A percentile compares a stretch with the other conserved stretches of the same genome.
These are phyloP conservation scores for Fusarium sp. DNA, from an alignment of 2,329 filamentous ascomycete species.

Conservation along the genomic window DNA sequence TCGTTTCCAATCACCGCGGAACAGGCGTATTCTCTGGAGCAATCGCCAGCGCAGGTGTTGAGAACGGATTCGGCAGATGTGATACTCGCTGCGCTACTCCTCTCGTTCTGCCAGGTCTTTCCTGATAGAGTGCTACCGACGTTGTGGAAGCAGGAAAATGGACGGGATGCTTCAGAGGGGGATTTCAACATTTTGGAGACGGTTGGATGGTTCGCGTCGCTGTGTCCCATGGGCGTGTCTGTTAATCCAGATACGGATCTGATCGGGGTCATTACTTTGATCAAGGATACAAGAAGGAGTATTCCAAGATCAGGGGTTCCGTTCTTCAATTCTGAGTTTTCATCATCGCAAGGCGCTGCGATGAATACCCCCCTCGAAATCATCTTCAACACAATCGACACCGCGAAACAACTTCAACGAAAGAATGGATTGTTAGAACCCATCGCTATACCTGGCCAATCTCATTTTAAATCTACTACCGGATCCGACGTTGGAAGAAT, in stretches of 20 bases:
- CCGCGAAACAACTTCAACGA: conserved; percentile 57
- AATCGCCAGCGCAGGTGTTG: conserved; percentile 55
- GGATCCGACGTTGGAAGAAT: conserved; percentile 58
- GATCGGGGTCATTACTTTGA: conserved; percentile 58
- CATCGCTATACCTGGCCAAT: conserved; percentile 51
- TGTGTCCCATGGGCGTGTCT: conserved; percentile 60
- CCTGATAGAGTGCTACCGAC: conserved; percentile 59
- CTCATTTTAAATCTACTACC: conserved; percentile 55
- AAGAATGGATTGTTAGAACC: conserved; percentile 61
- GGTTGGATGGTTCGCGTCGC: conserved; percentile 68
- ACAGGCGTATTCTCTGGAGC: conserved; percentile 54
- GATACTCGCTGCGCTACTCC: conserved; percentile 61
- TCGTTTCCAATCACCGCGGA: conserved; percentile 56
- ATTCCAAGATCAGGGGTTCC: conserved; percentile 56
- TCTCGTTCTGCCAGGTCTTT: conserved; percentile 66
- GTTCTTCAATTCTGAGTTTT: conserved; percentile 59
- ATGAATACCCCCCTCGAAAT: conserved; percentile 64
- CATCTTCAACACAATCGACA: conserved; percentile 65
- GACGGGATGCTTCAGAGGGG: conserved; percentile 54
- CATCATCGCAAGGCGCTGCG: conserved; percentile 44
- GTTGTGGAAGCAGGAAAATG: conserved; percentile 64
- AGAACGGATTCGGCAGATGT: conserved; percentile 63
- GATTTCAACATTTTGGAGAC: conserved; percentile 64
- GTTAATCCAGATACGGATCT: conserved; percentile 58
- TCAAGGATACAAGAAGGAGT: conserved; percentile 61